Evolutionary conservation across 306 rosid species (phyloP).

Genomic region (Prunus salicina): DNA sequence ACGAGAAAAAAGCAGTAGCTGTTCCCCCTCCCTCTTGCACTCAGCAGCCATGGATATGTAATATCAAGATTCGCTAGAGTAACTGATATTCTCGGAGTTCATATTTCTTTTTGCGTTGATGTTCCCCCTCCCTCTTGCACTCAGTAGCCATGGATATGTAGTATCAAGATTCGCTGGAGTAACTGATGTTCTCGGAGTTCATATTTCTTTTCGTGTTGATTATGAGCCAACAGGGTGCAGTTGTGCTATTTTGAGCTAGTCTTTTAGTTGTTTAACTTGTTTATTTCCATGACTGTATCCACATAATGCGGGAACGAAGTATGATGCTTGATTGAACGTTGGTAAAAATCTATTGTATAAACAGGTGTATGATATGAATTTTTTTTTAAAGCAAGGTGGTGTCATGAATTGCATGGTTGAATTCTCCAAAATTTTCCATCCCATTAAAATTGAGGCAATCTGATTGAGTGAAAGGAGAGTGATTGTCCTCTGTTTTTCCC

Average conservation of each 20-base stretch:
- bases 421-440: no score
- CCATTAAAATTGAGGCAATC: background rate
- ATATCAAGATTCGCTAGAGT: background rate
- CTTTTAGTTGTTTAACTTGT: background rate
- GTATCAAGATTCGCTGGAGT: background rate
- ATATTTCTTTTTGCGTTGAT: background rate
- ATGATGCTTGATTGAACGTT: background rate
- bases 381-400: background rate
- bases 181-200: background rate
- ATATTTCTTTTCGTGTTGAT: background rate
- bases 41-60: slow-evolving; percentile 2
- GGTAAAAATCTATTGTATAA: background rate
- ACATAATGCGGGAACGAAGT: background rate
- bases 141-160: slow-evolving; percentile 3
- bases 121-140: background rate
- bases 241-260: background rate
- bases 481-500: no score
- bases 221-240: background rate
- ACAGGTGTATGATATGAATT: background rate
- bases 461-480: background rate
- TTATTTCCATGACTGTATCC: background rate
- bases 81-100: background rate
- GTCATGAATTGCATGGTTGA: background rate
- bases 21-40: background rate
- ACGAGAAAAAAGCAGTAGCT: slow-evolving; percentile 69